phyloP scores from a whole-genome alignment of 1,284 basidiomycete genomes.

The Cystobasidium sp. region DNA sequence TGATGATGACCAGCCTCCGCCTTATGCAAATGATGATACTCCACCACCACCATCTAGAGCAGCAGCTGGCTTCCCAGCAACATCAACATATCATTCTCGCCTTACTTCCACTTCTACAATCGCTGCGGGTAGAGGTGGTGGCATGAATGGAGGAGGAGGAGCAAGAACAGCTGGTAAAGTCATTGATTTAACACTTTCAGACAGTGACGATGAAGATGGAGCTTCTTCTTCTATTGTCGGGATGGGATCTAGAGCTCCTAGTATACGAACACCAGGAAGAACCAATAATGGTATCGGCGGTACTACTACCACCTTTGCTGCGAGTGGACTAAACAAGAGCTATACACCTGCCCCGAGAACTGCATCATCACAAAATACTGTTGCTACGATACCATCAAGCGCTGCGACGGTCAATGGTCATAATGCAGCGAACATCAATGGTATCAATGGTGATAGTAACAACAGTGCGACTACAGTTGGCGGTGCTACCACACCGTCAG shows the following conservation, averaged over 20 bases:
- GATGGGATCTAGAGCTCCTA: conserved; percentile 15
- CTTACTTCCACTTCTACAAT: neutral
- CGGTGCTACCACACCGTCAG: neutral
- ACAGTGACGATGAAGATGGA: conserved; percentile 32
- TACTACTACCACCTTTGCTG: neutral
- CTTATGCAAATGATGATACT: conserved; percentile 16
- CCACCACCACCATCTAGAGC: conserved; percentile 4
- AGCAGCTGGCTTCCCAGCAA: neutral
- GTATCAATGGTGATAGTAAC: neutral
- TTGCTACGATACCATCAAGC: neutral
- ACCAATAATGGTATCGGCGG: neutral
- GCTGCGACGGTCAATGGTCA: neutral
- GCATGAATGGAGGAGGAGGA: neutral
- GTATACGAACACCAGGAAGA: conserved; percentile 11
- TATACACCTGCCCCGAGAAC: neutral
- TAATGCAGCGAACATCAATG: no score
- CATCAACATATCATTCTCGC: neutral
- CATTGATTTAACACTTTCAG: conserved; percentile 45
- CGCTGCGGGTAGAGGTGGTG: neutral
- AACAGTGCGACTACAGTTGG: neutral
- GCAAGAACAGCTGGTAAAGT: conserved; percentile 22
- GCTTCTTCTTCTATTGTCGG: conserved; percentile 27
- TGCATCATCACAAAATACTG: neutral
- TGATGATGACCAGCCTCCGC: conserved; percentile 1
- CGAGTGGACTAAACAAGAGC: neutral